Base-by-base conservation (phyloP, 192 early-diverging fungal genomes). In the Diversispora epigaea region DNA sequence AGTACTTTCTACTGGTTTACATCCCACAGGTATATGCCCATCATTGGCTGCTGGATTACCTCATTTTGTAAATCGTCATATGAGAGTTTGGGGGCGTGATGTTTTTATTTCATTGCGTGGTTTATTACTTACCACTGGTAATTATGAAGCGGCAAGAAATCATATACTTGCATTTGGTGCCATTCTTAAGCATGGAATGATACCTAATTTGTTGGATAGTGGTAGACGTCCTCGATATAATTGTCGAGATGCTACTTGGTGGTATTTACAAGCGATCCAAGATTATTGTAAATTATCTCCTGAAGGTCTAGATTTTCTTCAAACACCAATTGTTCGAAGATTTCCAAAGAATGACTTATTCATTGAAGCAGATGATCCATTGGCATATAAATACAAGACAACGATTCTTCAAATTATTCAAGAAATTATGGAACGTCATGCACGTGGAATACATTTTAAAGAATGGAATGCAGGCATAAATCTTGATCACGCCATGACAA, bases 71-170 rank as follows among this genome's bases (percentile, higher is more conserved):
- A 90, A 90, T 9, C 84, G 89, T 55, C 92, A 96, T 71, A 96
- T 97, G 94, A 89, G 98, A 56, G 91, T 91, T 76, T 99, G 98
- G 98, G 98, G 98, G n/a, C 90, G 98, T 57, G 98, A 99, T 85
- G 91, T 97, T 44, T 96, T 98, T 78, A 96, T 99, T 71, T 84
- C 93, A 7, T 80, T 99, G 4, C 86, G 89, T 4, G 98, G 98
- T 5, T 79, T 95, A 44, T 83, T 97, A 40, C 71, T 99, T 62
- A 82, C 89, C 6, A 92, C 95, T 12, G 96, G 95, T 8, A 87
- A 95, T 67, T 93, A 82, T 76, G 84, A 92, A 19, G 95, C 89
- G 0, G 98, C 98, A 12, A 85, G 86, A 52, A 83, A 82, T 0
- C 98, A 99, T 58, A 86, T 99, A 19, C 74, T 99, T 68, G 89